These are phyloP conservation scores for Noccaea caerulescens DNA, from an alignment of 345 rosid genomes.

Conservation along the genomic window DNA sequence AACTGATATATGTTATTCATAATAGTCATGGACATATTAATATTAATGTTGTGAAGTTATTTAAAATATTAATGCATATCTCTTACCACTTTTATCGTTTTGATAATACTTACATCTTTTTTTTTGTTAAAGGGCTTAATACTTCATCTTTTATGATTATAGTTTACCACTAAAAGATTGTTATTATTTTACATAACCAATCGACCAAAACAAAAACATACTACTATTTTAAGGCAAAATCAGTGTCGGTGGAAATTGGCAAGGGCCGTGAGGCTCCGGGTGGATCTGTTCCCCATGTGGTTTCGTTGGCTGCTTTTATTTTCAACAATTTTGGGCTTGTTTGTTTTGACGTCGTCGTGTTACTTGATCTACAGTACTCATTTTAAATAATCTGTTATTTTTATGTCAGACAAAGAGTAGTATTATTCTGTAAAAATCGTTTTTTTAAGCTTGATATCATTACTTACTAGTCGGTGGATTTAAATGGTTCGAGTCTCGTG, in stretches of 20 bases:
- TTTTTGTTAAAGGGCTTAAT: too few relatives aligned
- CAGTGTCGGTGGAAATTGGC: conserved; percentile 35
- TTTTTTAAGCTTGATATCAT: not conserved
- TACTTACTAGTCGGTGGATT: conserved; percentile 32
- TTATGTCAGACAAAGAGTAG: not conserved
- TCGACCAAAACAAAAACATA: not conserved
- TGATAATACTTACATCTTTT: too few relatives aligned
- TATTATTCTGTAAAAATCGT: not conserved
- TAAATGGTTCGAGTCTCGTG: conserved; percentile 13
- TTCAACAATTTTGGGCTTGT: conserved; percentile 2
- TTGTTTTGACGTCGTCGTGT: conserved; percentile 16
- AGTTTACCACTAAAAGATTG: too few relatives aligned
- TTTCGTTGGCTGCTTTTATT: conserved; percentile 27
- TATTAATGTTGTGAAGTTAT: too few relatives aligned
- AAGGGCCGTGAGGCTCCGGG: conserved; percentile 3
- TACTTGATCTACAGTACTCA: conserved; percentile 9
- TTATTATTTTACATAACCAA: too few relatives aligned
- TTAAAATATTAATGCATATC: too few relatives aligned
- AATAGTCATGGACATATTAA: too few relatives aligned
- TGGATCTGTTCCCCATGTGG: conserved; percentile 33
- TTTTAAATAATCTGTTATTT: not conserved
- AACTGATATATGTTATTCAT: too few relatives aligned
- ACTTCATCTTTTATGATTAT: too few relatives aligned
- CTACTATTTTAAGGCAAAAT: not conserved
- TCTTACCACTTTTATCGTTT: too few relatives aligned